A percentile compares a stretch with the other conserved stretches of the same genome.
Conservation (phyloP, 441 rosid species). For the Jatropha multifida region DNA sequence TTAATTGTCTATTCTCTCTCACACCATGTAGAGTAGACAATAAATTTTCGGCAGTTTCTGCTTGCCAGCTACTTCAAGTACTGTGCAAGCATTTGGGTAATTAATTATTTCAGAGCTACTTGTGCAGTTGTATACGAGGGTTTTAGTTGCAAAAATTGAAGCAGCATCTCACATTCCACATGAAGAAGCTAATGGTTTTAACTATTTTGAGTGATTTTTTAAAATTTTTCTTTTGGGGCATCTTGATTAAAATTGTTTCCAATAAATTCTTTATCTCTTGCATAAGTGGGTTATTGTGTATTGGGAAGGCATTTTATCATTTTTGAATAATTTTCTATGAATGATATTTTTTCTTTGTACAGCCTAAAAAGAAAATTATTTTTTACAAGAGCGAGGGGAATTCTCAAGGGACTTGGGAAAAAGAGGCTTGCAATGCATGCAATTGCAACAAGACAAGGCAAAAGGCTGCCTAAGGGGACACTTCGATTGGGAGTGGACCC, state of each 20-base stretch:
- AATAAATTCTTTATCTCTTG: too few relatives aligned
- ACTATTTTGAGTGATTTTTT: too few relatives aligned
- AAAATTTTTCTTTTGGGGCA: too few relatives aligned
- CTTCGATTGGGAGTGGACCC: constrained; percentile 21
- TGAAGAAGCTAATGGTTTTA: background rate
- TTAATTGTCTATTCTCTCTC: background rate
- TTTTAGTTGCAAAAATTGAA: background rate
- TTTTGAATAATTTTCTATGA: too few relatives aligned
- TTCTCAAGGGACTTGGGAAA: background rate
- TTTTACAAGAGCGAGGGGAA: too few relatives aligned
- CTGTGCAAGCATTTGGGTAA: background rate
- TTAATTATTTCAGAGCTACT: background rate
- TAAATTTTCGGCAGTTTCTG: constrained; percentile 18
- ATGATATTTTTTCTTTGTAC: too few relatives aligned
- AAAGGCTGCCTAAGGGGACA: constrained; percentile 24
- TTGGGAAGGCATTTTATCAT: background rate
- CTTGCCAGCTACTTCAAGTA: constrained; percentile 13
- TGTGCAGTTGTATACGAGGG: background rate
- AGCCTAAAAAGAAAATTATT: too few relatives aligned
- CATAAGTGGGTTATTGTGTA: too few relatives aligned
- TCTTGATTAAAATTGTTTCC: too few relatives aligned
- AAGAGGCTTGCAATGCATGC: background rate
- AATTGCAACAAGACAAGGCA: constrained; percentile 17
- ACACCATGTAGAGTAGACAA: background rate
- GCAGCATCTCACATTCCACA: background rate